Base-by-base conservation (phyloP, 2,329 filamentous ascomycete genomes). In the Fusarium multiceps region DNA sequence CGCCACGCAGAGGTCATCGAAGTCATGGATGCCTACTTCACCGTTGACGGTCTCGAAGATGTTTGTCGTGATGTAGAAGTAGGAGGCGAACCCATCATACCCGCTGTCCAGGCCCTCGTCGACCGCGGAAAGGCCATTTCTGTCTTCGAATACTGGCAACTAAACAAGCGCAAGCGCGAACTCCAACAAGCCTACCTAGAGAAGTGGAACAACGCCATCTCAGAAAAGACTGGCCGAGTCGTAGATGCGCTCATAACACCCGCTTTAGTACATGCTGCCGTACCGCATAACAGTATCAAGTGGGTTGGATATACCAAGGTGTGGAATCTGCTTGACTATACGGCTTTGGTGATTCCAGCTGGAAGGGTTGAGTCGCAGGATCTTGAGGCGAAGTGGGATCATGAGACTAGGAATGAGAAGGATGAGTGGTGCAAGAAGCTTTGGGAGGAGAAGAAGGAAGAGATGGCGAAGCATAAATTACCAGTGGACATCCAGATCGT, bases 91-190 rank as follows among this genome's bases (percentile, higher is more conserved):
- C 88, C 89, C 0, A 84, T 83, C 42, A 83, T 90, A 6, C 84
- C 86, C 0, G 86, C 89, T 57, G 88, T 91, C 0, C 81, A 89
- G 71, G 82, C 79, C 0, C 80, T 91, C 8, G 76, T 90, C 16
- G 86, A 86, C 54, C 80, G 82, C 0, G 85, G 82, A 3, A 69
- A 82, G 13, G 75, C 87, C 1, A 87, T 90, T 16, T 89, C 87
- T 0, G 87, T 90, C 0, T 90, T 87, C 60, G 82, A 89, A 7
- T 92, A 91, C 77, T 92, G 89, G 89, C 88, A 90, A 69, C 81
- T 92, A 9, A 91, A 90, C 77, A 86, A 81, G 63, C 81, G 82
- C 27, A 91, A 90, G 72, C 59, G 82, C 27, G 80, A 78, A 1
- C 49, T 76, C 0, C 75, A 77, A 27, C 74, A 77, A 23, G 68